Evolutionary conservation across 176 grass and related monocot species (phyloP), one percentile per base, ranked within the genome.

Genomic region (Cenchrus americanus): DNA sequence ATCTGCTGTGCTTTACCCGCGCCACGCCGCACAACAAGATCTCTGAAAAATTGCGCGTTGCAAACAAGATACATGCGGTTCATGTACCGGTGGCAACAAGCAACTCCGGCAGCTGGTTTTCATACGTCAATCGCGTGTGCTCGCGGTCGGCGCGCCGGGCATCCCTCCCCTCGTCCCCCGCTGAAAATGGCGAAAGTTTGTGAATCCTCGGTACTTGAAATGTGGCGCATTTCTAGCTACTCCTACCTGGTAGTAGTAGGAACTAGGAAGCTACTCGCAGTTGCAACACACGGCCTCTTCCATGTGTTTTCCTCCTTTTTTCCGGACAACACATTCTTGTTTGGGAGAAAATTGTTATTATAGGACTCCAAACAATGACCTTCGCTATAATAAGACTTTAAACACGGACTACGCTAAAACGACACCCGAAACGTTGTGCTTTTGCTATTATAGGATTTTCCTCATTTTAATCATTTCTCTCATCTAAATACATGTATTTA

Each of bases 191-290:
- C 7, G 30, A 49, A 24, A 7, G 37, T 42, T 1, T 41, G 1
- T 15, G 32, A 75, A 14, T 69, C 47, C 54, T 69, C 32, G 70
- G 62, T 60, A 81, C 62, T 70, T 75, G 87, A 19, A 76, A 75
- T 71, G 41, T 23, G 53, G 17, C 69, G 22, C 77, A 42, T 40
- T 83, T 79, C 18, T 57, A 21, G 42, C 11, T 77, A 66, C 6
- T n/a, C n/a, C n/a, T 57, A 10, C 10, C 9, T 48, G 9, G 9
- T 14, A 46, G 9, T 24, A 15, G 1, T 5, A 46, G 2, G 3
- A 44, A 14, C 58, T 48, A 43, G 61, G 34, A 37, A 37, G 32
- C 3, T 3, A 3, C 34, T 40, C 11, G 10, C 50, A 58, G 53
- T 66, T 34, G 41, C 37, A 52, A 62, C 46, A 19, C 55, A 11